Conservation (phyloP, 176 grass and related monocot species). For the Oryza coarctata region DNA sequence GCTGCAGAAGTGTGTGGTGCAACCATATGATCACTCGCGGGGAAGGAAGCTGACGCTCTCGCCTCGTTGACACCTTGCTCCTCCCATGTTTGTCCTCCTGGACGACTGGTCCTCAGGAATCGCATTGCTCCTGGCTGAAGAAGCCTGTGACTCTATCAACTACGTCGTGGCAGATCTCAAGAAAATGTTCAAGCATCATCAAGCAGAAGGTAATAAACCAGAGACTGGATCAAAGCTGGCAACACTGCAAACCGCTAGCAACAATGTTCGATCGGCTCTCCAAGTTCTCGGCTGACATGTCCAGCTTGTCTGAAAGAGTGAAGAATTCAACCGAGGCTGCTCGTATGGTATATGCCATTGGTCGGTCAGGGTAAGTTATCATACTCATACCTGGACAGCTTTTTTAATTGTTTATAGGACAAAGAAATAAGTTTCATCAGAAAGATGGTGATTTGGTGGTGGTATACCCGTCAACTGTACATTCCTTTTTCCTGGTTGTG, state of each 20-base stretch:
- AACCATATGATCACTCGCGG: slow-evolving; percentile 48
- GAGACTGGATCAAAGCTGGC: slow-evolving; percentile 32
- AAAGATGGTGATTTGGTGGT: background rate
- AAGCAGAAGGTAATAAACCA: background rate
- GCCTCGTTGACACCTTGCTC: slow-evolving; percentile 47
- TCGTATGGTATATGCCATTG: slow-evolving; percentile 34
- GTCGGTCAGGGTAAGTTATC: background rate
- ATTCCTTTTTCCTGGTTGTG: slow-evolving; percentile 7
- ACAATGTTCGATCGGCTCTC: slow-evolving; percentile 54
- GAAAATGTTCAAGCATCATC: slow-evolving; percentile 35
- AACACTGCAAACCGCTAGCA: slow-evolving; percentile 39
- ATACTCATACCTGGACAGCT: background rate
- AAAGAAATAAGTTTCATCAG: slow-evolving; percentile 13
- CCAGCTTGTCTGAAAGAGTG: slow-evolving; percentile 59
- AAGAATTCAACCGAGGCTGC: slow-evolving; percentile 52
- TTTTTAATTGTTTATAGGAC: slow-evolving; percentile 11
- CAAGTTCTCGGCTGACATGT: slow-evolving; percentile 42
- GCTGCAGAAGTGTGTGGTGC: slow-evolving; percentile 61
- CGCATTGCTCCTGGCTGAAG: slow-evolving; percentile 30
- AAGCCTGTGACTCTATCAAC: slow-evolving; percentile 45
- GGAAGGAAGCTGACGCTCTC: slow-evolving; percentile 43
- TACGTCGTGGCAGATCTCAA: slow-evolving; percentile 40
- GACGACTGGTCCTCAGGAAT: slow-evolving; percentile 43
- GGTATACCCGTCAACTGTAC: slow-evolving; percentile 28
- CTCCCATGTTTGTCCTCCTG: slow-evolving; percentile 64